Evolutionary conservation across 2,329 filamentous ascomycete species (phyloP).

Genomic region (Calonectria pseudoturangicola): DNA sequence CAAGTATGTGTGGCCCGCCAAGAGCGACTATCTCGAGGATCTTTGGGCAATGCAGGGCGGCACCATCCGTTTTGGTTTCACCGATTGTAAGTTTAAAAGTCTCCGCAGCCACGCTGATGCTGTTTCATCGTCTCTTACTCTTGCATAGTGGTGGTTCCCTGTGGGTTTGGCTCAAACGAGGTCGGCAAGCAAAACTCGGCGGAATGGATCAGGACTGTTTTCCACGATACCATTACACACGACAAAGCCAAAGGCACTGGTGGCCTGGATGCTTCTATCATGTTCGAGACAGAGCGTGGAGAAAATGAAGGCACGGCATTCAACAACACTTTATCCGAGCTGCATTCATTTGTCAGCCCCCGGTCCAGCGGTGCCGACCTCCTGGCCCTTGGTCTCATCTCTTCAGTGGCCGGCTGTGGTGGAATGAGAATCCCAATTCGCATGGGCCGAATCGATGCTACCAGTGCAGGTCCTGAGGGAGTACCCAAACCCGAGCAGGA

Average conservation of each 20-base stretch:
- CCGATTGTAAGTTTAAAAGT: slow-evolving; percentile 12
- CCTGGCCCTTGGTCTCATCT: slow-evolving; percentile 25
- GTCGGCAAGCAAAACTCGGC: slow-evolving; percentile 42
- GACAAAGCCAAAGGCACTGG: slow-evolving; percentile 53
- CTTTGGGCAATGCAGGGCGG: slow-evolving; percentile 25
- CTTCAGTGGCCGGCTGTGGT: slow-evolving; percentile 9
- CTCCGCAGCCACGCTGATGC: not conserved
- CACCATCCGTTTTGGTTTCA: slow-evolving; percentile 29
- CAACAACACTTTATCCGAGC: slow-evolving; percentile 41
- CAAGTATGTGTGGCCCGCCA: slow-evolving; percentile 31
- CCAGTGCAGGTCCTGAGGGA: not conserved
- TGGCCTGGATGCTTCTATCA: slow-evolving; percentile 58
- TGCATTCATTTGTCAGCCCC: slow-evolving; percentile 27
- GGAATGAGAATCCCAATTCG: slow-evolving; percentile 23
- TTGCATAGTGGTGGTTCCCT: slow-evolving; percentile 25
- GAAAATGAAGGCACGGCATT: slow-evolving; percentile 56
- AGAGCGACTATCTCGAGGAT: slow-evolving; percentile 23
- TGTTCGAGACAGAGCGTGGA: slow-evolving; percentile 54
- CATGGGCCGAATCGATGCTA: slow-evolving; percentile 20
- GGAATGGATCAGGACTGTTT: slow-evolving; percentile 58
- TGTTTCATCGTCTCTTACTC: not conserved
- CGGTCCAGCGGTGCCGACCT: slow-evolving; percentile 27
- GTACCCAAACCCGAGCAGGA: slow-evolving; percentile 14
- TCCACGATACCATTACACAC: slow-evolving; percentile 57
- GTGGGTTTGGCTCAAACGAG: slow-evolving; percentile 28